Evolutionary conservation across 768 basidiomycete genomes (phyloP), one percentile per base, ranked within the genome.

Genomic region (Boletus rex-veris): DNA sequence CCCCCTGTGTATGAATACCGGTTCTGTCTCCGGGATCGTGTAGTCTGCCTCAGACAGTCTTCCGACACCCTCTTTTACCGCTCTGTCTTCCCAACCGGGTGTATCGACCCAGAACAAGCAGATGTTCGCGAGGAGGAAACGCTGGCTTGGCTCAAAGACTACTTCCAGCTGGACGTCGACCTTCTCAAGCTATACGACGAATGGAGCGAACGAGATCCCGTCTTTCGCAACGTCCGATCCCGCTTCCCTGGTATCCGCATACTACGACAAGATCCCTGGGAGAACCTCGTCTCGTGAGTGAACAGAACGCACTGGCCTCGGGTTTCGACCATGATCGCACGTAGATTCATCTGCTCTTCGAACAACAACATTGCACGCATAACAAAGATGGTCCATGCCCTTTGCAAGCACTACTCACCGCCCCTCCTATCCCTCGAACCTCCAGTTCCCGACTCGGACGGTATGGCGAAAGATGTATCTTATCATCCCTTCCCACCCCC

Each of bases 361-460:
- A 98, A 98, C 65, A 98, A 98, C 69, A 94, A 98, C 62, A 98
- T 99, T 47, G 73, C 83, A 6, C 89, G 97, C 7, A 99, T 99
- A 62, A 89, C 92, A 15, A 90, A 88, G 53, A 94, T 98, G 88
- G 85, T 98, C 28, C 87, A 91, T 56, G 79, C 81, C 18, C 80
- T 98, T 14, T 92, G 90, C 68, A 78, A 72, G 16, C 77, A 88
- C 19, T 97, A 85, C 64, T 93, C 93, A 1, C 76, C 83, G 12
- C 73, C 82, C 21, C 74, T 95, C 15, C 67, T 94, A 28, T 77
- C 81, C 3, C 65, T 81, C 6, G 68, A 73, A 4, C 61, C 68
- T 28, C 76, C 74, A 7, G 41, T 33, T 14, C 37, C 49, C 7
- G 39, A 58, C 31, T 62, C 74, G 6, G 71, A 76, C 45, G 69